phyloP scores from a whole-genome alignment of 306 rosid species.

The Vigna angularis region DNA sequence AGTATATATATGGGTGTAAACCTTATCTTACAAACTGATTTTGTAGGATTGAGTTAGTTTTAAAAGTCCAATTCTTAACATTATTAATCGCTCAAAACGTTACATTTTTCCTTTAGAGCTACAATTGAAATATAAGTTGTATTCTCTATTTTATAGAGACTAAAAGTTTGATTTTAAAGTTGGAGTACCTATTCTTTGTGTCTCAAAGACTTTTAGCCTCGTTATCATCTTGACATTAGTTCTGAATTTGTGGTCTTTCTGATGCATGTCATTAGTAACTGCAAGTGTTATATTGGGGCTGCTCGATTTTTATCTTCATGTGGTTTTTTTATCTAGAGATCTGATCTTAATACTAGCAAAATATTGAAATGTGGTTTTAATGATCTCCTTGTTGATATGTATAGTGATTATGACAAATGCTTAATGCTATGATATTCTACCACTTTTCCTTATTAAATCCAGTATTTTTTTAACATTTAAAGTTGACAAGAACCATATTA shows the following conservation, averaged over 20 bases:
- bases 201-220: slow-evolving; percentile 23
- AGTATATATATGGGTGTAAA: too few relatives aligned
- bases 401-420: neutral
- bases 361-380: slow-evolving; percentile 31
- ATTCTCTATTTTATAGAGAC: slow-evolving; percentile 33
- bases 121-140: slow-evolving; percentile 31
- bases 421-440: slow-evolving; percentile 10
- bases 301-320: slow-evolving; percentile 22
- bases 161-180: slow-evolving; percentile 30
- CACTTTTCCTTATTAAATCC: slow-evolving; percentile 2
- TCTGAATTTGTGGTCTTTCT: slow-evolving; percentile 22
- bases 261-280: slow-evolving; percentile 31
- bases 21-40: too few relatives aligned
- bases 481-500: slow-evolving; percentile 15
- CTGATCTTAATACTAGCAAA: slow-evolving; percentile 34
- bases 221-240: slow-evolving; percentile 15
- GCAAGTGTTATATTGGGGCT: slow-evolving; percentile 4
- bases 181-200: slow-evolving; percentile 8
- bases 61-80: too few relatives aligned
- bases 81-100: slow-evolving; percentile 3
- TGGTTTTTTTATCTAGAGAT: slow-evolving; percentile 19
- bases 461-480: slow-evolving; percentile 27
- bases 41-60: too few relatives aligned
- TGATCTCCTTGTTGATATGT: slow-evolving; percentile 30
- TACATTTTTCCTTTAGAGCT: neutral